phyloP scores from a whole-genome alignment of 805 yeast species.

The Spathaspora sp. region DNA sequence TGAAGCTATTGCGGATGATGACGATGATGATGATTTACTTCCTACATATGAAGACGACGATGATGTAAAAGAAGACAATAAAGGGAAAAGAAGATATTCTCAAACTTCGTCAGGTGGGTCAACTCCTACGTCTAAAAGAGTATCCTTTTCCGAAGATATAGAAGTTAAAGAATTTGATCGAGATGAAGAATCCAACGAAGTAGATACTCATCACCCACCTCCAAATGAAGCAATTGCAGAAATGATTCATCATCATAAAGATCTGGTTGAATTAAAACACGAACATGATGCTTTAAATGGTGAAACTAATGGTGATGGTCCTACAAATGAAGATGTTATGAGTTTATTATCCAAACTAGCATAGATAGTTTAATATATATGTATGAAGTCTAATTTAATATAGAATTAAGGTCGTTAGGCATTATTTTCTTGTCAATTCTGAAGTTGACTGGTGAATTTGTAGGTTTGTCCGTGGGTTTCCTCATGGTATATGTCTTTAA shows the following conservation, averaged over 20 bases:
- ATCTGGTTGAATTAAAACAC: conserved; percentile 28
- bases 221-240: conserved; percentile 12
- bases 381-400: conserved; percentile 6
- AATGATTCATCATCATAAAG: conserved; percentile 23
- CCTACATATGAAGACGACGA: conserved; percentile 8
- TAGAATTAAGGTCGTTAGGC: conserved; percentile 8
- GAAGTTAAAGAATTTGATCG: conserved; percentile 39
- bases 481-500: conserved; percentile 1
- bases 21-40: conserved; percentile 14
- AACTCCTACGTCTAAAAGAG: conserved; percentile 27
- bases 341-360: conserved; percentile 30
- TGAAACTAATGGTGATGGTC: conserved; percentile 3
- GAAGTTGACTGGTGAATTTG: background rate
- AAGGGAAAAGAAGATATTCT: conserved; percentile 13
- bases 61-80: conserved; percentile 8
- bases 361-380: background rate
- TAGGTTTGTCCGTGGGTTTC: background rate
- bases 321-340: conserved; percentile 20
- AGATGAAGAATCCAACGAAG: conserved; percentile 30
- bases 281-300: conserved; percentile 10
- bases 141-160: conserved; percentile 40
- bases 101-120: conserved; percentile 20
- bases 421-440: background rate
- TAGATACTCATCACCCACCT: conserved; percentile 15
- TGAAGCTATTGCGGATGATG: conserved; percentile 7